Conservation (phyloP, 306 rosid species). For the Glycine tomentella region DNA sequence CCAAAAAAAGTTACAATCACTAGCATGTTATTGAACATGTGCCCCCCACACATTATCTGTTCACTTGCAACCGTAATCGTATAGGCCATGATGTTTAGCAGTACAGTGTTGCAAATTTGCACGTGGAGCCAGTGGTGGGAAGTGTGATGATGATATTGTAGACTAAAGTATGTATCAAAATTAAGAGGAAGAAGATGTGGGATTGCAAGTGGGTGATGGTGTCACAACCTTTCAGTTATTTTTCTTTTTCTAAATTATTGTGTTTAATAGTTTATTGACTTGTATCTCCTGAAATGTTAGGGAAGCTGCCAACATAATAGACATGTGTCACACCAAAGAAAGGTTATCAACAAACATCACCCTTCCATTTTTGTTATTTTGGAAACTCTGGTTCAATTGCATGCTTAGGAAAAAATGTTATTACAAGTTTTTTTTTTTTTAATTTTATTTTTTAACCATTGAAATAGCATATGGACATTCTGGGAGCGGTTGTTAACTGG, state of each 20-base stretch:
- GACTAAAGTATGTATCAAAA: not conserved
- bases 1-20: not conserved
- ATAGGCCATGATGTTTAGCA: too few relatives aligned
- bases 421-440: too few relatives aligned
- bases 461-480: not conserved
- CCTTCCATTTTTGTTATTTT: too few relatives aligned
- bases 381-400: not conserved
- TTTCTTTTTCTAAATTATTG: slow-evolving; percentile 12
- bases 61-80: too few relatives aligned
- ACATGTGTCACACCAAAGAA: not conserved
- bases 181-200: not conserved
- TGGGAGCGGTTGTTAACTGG: too few relatives aligned
- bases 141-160: slow-evolving; percentile 17
- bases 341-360: not conserved
- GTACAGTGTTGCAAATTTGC: not conserved
- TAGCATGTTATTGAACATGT: not conserved
- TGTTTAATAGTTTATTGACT: not conserved
- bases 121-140: slow-evolving; percentile 2
- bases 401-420: not conserved
- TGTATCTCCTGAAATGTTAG: slow-evolving; percentile 6
- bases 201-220: slow-evolving; percentile 16
- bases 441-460: not conserved
- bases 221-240: not conserved
- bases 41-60: not conserved
- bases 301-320: slow-evolving; percentile 13